Evolutionary conservation across 495 filamentous ascomycete species (phyloP), one percentile per base, ranked within the genome.

Genomic region (Neurospora sublineolata): DNA sequence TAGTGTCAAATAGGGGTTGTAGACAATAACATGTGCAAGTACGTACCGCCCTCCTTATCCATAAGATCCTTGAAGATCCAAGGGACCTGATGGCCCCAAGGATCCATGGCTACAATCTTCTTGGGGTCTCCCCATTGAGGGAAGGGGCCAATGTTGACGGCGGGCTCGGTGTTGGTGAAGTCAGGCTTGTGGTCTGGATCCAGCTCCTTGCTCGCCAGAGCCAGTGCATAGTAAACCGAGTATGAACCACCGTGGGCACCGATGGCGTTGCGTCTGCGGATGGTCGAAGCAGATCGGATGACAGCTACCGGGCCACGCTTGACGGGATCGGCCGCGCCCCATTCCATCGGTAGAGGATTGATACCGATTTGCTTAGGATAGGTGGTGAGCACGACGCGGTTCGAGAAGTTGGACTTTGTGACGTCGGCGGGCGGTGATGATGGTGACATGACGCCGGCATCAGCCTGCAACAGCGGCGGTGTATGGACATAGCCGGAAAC

Each of bases 61-160:
- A 94, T 92, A 23, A 84, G 79, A 71, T 91, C 87, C 44, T 88
- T 87, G 82, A 87, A 94, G 16, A 93, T 79, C 91, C 90, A 94
- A 18, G 94, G 93, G 6, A 91, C 89, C 72, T 97, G 84, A 80
- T 99, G 95, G 7, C 95, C 95, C 75, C 89, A 91, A 8, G 95
- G 95, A 80, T 99, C 95, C 92, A 99, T 97, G 37, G 95, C 92
- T 33, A 99, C 95, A 72, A 99, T 97, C 84, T 97, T 97, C 77
- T 92, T 94, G 78, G 89, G 87, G 79, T 97, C 93, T 30, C 84
- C 86, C 95, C 95, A 99, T 79, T 94, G 88, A 23, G 92, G 88
- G 78, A 97, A 97, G 40, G 91, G 92, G 0, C 93, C 93, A 78
- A 98, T 92, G 70, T 90, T 87, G 69, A 89, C 93, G 4, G 93